phyloP scores from a whole-genome alignment of 2,329 filamentous ascomycete genomes.

The Botrytis pseudocinerea region DNA sequence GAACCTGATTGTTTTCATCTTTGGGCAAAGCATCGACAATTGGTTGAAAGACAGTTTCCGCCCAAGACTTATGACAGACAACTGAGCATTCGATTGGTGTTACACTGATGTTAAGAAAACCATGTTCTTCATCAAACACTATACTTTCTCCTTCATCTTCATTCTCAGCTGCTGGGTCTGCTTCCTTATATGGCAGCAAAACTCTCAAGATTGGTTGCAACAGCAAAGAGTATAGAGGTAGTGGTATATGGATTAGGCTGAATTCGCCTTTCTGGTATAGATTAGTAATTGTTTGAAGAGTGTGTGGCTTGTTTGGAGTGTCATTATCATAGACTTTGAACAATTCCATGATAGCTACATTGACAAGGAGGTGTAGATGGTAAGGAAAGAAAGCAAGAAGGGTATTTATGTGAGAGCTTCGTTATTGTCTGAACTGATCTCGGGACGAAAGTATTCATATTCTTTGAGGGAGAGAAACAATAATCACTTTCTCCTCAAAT shows the following conservation, averaged over 20 bases:
- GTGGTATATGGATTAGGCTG: slow-evolving; percentile 85
- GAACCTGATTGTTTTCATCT: slow-evolving; percentile 55
- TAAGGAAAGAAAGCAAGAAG: not conserved
- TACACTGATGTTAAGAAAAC: slow-evolving; percentile 90
- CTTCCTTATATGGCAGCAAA: slow-evolving; percentile 64
- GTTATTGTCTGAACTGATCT: slow-evolving; percentile 4
- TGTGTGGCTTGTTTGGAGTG: not conserved
- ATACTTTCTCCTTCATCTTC: slow-evolving; percentile 47
- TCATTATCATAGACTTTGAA: not conserved
- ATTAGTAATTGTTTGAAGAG: slow-evolving; percentile 30
- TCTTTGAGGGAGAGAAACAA: not conserved
- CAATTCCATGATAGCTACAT: not conserved
- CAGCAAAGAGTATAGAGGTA: slow-evolving; percentile 74
- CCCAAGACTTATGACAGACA: slow-evolving; percentile 78
- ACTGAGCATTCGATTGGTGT: slow-evolving; percentile 92
- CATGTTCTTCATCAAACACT: slow-evolving; percentile 59
- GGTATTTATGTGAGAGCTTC: not conserved
- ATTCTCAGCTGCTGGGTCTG: slow-evolving; percentile 38
- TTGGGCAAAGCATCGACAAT: slow-evolving; percentile 63
- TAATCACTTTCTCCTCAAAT: not conserved
- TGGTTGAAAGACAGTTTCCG: slow-evolving; percentile 73
- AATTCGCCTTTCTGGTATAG: slow-evolving; percentile 74
- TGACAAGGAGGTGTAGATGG: not conserved
- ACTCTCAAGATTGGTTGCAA: slow-evolving; percentile 85
- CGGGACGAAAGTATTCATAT: not conserved